Base-by-base conservation (phyloP, 1,284 basidiomycete species). In the Trichosporon faecale region DNA sequence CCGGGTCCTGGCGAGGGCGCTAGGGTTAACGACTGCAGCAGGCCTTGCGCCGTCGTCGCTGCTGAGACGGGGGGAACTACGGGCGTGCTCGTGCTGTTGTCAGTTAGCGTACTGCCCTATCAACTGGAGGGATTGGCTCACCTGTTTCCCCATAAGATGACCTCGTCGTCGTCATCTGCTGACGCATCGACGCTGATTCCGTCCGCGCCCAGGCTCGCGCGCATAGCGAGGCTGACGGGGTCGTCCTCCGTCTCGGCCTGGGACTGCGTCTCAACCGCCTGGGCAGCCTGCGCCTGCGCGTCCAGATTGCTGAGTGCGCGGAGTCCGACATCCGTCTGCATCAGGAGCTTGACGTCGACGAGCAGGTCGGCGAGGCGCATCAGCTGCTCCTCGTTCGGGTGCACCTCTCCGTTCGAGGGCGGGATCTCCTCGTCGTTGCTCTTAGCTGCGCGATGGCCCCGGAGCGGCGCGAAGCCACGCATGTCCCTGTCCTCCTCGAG, bases 301-400 rank as follows among this genome's bases (percentile, higher is more conserved):
- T 31, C 57, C 2, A 27, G 49, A 18, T 18, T 29, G 29, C 57
- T 61, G 31, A 61, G 55, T 8, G 25, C 25, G 55, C 55, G 55
- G 8, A 52, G n/a, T 3, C 78, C 72, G 40, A 82, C 80, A 66
- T 74, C 73, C 18, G 71, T 72, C 66, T 80, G 78, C 66, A 77
- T 72, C 29, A 84, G 74, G 66, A 84, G 68, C 70, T 86, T 87
- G 1, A 91, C 91, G 77, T 98, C 95, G 29, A 87, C 85, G 66
- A 95, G 85, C 64, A 98, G 84, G 81, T 98, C 95, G 35, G 88
- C 87, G 67, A 98, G 92, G 70, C 96, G 88, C 93, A 97, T 96
- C 64, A 98, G 85, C 77, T 95, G 92, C 85, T 95, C 94, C 75
- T 94, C 94, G 76, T 97, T 98, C 2, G 95, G 95, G 84, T 97